phyloP scores from a whole-genome alignment of 495 filamentous ascomycete species.

The Aspergillus indologenus region DNA sequence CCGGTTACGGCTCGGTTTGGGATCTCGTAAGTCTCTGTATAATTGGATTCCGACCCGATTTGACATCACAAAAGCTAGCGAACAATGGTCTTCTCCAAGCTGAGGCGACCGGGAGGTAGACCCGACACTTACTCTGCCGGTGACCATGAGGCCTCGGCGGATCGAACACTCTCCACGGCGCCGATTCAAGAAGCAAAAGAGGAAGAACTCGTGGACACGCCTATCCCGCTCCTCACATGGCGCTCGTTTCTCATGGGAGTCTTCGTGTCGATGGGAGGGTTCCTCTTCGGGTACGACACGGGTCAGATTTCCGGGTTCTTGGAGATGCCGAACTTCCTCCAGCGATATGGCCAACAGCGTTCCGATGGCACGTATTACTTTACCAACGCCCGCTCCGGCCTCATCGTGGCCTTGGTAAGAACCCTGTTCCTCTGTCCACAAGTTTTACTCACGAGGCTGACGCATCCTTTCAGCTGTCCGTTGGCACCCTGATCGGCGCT shows the following conservation, averaged over 20 bases:
- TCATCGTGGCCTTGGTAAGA: constrained; percentile 50
- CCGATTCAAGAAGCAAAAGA: not conserved
- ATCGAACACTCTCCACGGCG: not conserved
- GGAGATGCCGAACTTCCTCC: constrained; percentile 52
- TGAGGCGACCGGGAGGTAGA: not conserved
- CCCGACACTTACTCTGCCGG: not conserved
- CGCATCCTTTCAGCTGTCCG: constrained; percentile 40
- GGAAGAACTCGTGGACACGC: constrained; percentile 26
- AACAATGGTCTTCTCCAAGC: not conserved
- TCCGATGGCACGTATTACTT: constrained; percentile 36
- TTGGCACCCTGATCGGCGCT: constrained; percentile 66
- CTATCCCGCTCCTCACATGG: constrained; percentile 41
- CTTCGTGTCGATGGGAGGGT: constrained; percentile 63
- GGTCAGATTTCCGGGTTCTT: constrained; percentile 58
- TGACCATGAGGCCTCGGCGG: not conserved
- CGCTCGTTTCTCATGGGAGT: constrained; percentile 46
- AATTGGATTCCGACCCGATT: not conserved
- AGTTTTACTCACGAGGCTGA: not conserved
- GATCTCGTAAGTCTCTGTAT: not conserved
- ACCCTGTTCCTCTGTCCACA: not conserved
- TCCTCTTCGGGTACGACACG: constrained; percentile 54
- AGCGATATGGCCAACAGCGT: constrained; percentile 39
- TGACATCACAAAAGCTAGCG: not conserved
- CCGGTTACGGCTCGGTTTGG: not conserved
- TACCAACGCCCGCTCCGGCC: constrained; percentile 48